Conservation (phyloP, 768 basidiomycete species). For the Boletus subcaerulescens region DNA sequence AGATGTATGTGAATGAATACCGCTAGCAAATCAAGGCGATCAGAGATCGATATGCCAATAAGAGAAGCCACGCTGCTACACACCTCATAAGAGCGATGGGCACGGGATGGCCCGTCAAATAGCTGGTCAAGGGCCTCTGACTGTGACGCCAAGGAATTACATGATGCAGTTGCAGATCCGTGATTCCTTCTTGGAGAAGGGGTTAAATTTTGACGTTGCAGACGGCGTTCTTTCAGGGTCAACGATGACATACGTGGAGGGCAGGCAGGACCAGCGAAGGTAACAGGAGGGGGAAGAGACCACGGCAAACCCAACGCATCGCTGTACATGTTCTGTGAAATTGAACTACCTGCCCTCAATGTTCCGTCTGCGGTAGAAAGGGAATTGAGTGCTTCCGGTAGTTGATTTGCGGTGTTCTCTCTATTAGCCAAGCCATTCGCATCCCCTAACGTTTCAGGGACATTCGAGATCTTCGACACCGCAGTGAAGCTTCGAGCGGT, state of each 20-base stretch:
- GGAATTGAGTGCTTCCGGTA: conserved; percentile 6
- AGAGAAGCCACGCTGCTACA: conserved; percentile 2
- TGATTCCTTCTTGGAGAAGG: neutral
- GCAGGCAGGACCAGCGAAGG: conserved; percentile 51
- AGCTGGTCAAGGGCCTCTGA: conserved; percentile 36
- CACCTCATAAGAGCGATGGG: conserved; percentile 17
- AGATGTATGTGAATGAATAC: conserved; percentile 4
- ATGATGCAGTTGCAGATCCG: conserved; percentile 4
- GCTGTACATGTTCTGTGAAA: conserved; percentile 1
- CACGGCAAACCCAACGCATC: conserved; percentile 17
- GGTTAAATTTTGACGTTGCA: conserved; percentile 6
- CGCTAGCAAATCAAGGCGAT: conserved; percentile 1
- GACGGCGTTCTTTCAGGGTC: conserved; percentile 9
- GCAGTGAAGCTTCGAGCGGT: too few relatives aligned
- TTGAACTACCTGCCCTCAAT: conserved; percentile 8
- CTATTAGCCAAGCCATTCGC: conserved; percentile 31
- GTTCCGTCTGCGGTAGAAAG: conserved; percentile 1
- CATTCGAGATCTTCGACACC: too few relatives aligned
- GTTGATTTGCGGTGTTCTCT: conserved; percentile 28
- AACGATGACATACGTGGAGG: conserved; percentile 23
- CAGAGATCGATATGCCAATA: neutral
- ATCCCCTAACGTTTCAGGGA: too few relatives aligned
- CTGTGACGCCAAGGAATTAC: conserved; percentile 15
- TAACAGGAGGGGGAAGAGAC: conserved; percentile 43
- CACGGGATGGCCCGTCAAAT: conserved; percentile 48